A percentile compares a stretch with the other conserved stretches of the same genome.
These are phyloP conservation scores for Pycnococcus provasolii DNA, from an alignment of 139 green algal species.

Conservation along the genomic window DNA sequence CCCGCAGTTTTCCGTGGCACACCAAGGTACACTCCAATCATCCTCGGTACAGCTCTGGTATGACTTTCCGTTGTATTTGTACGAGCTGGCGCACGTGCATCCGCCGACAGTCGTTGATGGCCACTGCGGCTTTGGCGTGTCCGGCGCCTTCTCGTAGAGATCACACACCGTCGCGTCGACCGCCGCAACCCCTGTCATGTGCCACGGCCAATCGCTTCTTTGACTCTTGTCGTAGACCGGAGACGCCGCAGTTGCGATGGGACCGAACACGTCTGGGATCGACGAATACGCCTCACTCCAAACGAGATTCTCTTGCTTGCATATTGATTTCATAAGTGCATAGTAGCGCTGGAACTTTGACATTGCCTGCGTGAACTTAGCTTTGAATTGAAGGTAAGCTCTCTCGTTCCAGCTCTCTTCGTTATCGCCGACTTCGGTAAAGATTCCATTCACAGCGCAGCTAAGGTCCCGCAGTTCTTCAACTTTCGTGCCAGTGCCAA, in stretches of 20 bases:
- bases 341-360: neutral
- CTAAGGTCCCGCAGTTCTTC: neutral
- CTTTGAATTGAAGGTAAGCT: neutral
- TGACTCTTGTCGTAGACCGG: neutral
- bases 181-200: neutral
- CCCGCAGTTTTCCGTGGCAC: too few relatives aligned
- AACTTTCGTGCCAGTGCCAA: too few relatives aligned
- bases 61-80: neutral
- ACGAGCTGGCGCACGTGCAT: neutral
- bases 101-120: neutral
- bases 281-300: neutral
- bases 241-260: neutral
- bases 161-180: neutral
- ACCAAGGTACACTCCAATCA: neutral
- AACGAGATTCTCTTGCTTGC: neutral
- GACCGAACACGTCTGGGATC: neutral
- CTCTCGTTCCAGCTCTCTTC: too few relatives aligned
- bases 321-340: neutral
- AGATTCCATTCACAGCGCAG: neutral
- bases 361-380: neutral
- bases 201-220: neutral
- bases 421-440: neutral
- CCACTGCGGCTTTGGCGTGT: neutral
- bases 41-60: neutral
- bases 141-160: neutral